Base-by-base conservation (phyloP, 2,329 filamentous ascomycete species). In the Ophiostoma ulmi region DNA sequence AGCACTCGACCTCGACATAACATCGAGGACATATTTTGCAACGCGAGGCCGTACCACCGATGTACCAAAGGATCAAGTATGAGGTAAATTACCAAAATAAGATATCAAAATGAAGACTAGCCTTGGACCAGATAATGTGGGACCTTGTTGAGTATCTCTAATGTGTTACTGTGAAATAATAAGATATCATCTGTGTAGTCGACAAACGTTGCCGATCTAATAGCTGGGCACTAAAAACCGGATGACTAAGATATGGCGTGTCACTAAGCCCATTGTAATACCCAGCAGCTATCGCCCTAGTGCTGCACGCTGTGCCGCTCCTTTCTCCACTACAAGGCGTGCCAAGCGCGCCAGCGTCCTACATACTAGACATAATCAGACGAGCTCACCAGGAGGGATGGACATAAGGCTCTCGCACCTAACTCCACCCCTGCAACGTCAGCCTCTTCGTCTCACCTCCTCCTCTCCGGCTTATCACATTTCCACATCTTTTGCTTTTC, bases 381-480 rank as follows among this genome's bases (percentile, higher is more conserved):
- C 14, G 36, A 38, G 10, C 6, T 38, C 44, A 20, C 26, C 41
- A 22, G 22, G 22, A 58, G 22, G 8, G 52, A 58, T 55, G 41
- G 4, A 36, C 55, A 48, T 36, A 44, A 36, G 61, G 61, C 31
- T 38, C 61, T 38, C 61, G 36, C 52, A 64, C 11, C n/a, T 67
- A 31, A 52, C 69, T 17, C 41, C 58, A 63, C 44, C 44, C 44
- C 63, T 65, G 20, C 63, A 39, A 41, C 63, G 63, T 65, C 63
- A 65, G 35, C 36, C 20, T 65, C 36, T 67, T 41, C 65, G 26
- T 67, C 39, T 31, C 36, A 31, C 65, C 65, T 41, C 11, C 22
- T 39, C 52, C n/a, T 58, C 52, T 22, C 11, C 52, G n/a, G 20
- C 52, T 26, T 58, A 10, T 14, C 22, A 4, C 13, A 31, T 31